A percentile compares a stretch with the other conserved stretches of the same genome.
Evolutionary conservation across 805 yeast species (phyloP).

Genomic region (Pichia deserticola): DNA sequence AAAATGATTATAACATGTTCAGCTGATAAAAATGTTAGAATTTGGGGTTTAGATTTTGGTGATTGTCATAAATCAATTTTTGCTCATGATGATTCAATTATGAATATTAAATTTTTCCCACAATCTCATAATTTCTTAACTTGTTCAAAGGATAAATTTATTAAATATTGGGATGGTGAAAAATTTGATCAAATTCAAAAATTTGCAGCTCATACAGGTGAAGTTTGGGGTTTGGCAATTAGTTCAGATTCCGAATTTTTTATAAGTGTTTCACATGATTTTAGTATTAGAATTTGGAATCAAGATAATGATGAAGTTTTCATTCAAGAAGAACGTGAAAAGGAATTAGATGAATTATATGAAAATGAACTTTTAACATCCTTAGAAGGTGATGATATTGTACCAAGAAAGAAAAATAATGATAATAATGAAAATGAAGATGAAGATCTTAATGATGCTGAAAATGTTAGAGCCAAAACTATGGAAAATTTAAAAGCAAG

Average conservation of each 20-base stretch:
- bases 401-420: conserved; percentile 29
- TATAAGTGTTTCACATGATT: conserved; percentile 86
- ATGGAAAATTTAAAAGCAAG: conserved; percentile 91
- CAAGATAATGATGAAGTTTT: conserved; percentile 95
- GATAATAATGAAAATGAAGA: conserved; percentile 32
- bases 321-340: conserved; percentile 92
- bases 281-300: conserved; percentile 86
- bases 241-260: conserved; percentile 64
- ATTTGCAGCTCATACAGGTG: conserved; percentile 79
- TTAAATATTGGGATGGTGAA: conserved; percentile 98
- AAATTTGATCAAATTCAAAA: conserved; percentile 92
- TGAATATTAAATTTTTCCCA: conserved; percentile 79
- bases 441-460: conserved; percentile 45
- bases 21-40: conserved; percentile 94
- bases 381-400: conserved; percentile 47
- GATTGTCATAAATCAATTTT: conserved; percentile 96
- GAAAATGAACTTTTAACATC: conserved; percentile 73
- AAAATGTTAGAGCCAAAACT: conserved; percentile 72
- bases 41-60: conserved; percentile 99
- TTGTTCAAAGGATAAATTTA: conserved; percentile 78
- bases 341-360: conserved; percentile 87
- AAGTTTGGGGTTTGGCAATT: conserved; percentile 89
- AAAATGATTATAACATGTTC: conserved; percentile 87
- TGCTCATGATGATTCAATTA: conserved; percentile 94
- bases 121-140: conserved; percentile 86